Base-by-base conservation (phyloP, 1,284 basidiomycete species). In the Grifola frondosa region DNA sequence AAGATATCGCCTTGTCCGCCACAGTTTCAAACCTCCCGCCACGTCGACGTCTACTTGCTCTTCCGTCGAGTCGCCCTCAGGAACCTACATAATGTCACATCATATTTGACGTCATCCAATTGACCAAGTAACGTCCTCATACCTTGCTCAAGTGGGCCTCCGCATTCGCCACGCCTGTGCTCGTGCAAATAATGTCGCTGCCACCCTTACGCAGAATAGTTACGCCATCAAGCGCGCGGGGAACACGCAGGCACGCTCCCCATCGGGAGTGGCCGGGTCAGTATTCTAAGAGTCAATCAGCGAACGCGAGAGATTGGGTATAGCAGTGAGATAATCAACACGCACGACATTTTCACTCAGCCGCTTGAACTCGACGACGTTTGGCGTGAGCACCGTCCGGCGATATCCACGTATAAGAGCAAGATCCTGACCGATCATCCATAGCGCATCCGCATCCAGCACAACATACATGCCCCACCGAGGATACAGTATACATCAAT, bases 1-100 rank as follows among this genome's bases (percentile, higher is more conserved):
- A 99, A 66, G 34, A 99, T 84, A 65, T 99, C 96, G 0, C 96
- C 96, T 64, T 98, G 96, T 2, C 95, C 95, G 16, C 96, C 96
- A 56, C 93, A 95, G 40, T 69, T 97, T 97, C 52, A 93, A 61
- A 1, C 93, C 92, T 3, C 96, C 96, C 42, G 79, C 69, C 0
- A 75, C 68, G 49, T 89, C 83, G 22, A 89, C 74, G 11, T 92
- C 63, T 1, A 81, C 74, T 56, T 85, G 80, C 38, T 70, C 69
- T 40, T 72, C 68, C 26, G 62, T 54, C 13, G 44, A 52, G 63
- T 69, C 59, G 74, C 73, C 50, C 61, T 69, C 37, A 61, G 60
- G 9, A 57, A 69, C 43, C 57, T 57, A 30, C 1, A 40, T 30
- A 28, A 12, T 37, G 41, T n/a, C n/a, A n/a, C n/a, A n/a, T n/a